These are phyloP conservation scores for Tulasnella sp. DNA, from an alignment of 768 basidiomycete species.

Conservation along the genomic window DNA sequence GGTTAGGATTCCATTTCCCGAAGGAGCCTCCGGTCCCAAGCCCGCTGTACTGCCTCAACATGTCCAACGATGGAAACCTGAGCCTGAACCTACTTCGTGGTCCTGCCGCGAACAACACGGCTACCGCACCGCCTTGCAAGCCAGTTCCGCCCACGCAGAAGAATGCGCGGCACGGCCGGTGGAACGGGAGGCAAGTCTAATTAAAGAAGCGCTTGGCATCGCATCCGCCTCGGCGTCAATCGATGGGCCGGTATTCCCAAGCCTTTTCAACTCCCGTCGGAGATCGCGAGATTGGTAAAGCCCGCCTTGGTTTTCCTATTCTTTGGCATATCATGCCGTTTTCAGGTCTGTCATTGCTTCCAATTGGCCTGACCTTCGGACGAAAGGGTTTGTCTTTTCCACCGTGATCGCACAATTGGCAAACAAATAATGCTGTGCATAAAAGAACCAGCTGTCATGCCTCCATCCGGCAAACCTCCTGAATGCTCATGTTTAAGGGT, in stretches of 20 bases:
- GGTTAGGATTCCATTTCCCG: neutral
- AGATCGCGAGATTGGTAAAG: neutral
- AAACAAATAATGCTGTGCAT: neutral
- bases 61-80: neutral
- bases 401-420: neutral
- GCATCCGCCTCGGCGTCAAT: neutral
- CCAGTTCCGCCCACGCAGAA: neutral
- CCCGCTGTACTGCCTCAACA: neutral
- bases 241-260: neutral
- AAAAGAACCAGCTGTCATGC: neutral
- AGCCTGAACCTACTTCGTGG: neutral
- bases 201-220: neutral
- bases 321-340: neutral
- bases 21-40: neutral
- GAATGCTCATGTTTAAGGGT: neutral
- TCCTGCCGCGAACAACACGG: neutral
- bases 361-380: neutral
- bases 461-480: neutral
- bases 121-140: neutral
- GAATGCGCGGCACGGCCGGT: neutral
- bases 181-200: neutral
- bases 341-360: neutral
- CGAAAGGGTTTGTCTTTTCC: neutral
- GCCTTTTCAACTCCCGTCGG: neutral
- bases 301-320: neutral